Percentiles rank a stretch among this genome's conserved stretches.
Evolutionary conservation across 164 flowering plant species (phyloP).

Genomic region (Vitis amurensis): DNA sequence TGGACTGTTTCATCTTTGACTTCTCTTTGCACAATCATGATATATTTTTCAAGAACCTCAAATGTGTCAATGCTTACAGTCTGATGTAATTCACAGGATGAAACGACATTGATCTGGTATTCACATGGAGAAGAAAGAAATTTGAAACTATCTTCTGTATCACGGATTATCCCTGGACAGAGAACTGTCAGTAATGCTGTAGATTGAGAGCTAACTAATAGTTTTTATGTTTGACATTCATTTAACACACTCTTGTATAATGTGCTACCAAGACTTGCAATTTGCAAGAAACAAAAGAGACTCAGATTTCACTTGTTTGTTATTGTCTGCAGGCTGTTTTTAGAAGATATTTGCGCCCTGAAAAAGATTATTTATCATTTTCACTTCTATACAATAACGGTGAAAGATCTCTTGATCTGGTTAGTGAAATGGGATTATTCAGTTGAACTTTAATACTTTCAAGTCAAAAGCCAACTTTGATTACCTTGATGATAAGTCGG

Average conservation of each 20-base stretch:
- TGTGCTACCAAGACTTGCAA: background rate
- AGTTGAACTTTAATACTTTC: no score
- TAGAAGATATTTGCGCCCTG: constrained; percentile 76
- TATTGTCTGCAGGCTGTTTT: constrained; percentile 69
- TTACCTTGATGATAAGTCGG: constrained; percentile 9
- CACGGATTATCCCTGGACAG: constrained; percentile 50
- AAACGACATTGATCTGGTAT: constrained; percentile 48
- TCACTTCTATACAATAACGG: constrained; percentile 84
- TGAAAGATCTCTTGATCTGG: constrained; percentile 92
- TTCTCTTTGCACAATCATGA: background rate
- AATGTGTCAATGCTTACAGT: constrained; percentile 19
- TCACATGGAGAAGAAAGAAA: constrained; percentile 56
- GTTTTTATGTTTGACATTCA: background rate
- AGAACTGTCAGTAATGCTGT: constrained; percentile 48
- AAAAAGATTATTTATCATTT: constrained; percentile 89
- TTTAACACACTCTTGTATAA: background rate
- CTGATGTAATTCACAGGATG: constrained; percentile 40
- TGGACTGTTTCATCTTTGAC: background rate
- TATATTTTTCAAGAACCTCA: constrained; percentile 1
- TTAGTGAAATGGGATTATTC: constrained; percentile 26
- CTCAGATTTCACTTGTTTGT: constrained; percentile 2
- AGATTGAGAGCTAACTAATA: background rate
- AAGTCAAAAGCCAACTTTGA: no score
- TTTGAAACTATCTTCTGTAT: constrained; percentile 37
- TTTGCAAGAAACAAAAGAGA: background rate